A percentile compares a stretch with the other conserved stretches of the same genome.
These are phyloP conservation scores for Erysiphe neolycopersici DNA, from an alignment of 2,329 filamentous ascomycete genomes.

Conservation along the genomic window DNA sequence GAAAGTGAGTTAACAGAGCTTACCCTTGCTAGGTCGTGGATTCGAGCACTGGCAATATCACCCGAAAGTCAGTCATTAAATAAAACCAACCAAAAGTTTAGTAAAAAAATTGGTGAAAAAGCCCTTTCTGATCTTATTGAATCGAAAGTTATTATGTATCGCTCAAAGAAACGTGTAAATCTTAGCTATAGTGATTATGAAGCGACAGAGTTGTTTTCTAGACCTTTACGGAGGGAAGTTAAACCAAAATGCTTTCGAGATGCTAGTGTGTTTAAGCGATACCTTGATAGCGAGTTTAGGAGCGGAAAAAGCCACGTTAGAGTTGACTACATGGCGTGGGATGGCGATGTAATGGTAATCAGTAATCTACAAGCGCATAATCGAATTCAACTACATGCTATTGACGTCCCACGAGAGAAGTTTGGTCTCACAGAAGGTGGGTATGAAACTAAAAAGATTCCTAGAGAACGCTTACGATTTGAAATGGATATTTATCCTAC, in stretches of 20 bases:
- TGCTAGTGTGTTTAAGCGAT: slow-evolving; percentile 30
- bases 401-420: slow-evolving; percentile 32
- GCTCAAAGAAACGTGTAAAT: slow-evolving; percentile 28
- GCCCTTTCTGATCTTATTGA: slow-evolving; percentile 7
- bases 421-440: slow-evolving; percentile 45
- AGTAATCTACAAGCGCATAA: slow-evolving; percentile 35
- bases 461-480: slow-evolving; percentile 39
- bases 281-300: slow-evolving; percentile 25
- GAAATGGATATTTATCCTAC: slow-evolving; percentile 32
- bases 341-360: slow-evolving; percentile 39
- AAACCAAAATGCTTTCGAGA: slow-evolving; percentile 27
- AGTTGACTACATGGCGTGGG: slow-evolving; percentile 28
- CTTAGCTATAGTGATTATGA: slow-evolving; percentile 30
- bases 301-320: slow-evolving; percentile 11
- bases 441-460: slow-evolving; percentile 42
- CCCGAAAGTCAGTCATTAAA: slow-evolving; percentile 21
- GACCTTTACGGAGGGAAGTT: slow-evolving; percentile 27
- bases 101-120: slow-evolving; percentile 3
- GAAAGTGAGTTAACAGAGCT: slow-evolving; percentile 12
- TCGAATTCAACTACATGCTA: slow-evolving; percentile 24
- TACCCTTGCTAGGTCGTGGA: slow-evolving; percentile 27
- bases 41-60: slow-evolving; percentile 30
- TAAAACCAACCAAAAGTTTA: slow-evolving; percentile 19
- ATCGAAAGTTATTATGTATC: slow-evolving; percentile 22
- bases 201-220: slow-evolving; percentile 30